Evolutionary conservation across 768 basidiomycete species (phyloP).

Genomic region (Daedaleopsis sinensis): DNA sequence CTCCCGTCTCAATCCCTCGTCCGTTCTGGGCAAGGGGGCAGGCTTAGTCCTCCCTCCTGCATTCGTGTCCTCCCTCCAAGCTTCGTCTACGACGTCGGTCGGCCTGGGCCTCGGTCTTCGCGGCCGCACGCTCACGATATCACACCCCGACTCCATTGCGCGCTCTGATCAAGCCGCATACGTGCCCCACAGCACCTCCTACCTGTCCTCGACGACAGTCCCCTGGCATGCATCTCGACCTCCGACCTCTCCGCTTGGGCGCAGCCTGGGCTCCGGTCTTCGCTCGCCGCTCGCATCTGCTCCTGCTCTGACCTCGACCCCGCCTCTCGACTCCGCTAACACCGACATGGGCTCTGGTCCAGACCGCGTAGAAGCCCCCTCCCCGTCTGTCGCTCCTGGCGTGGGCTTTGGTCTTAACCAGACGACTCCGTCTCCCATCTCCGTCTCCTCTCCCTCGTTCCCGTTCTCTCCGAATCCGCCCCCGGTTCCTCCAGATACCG

Average conservation of each 20-base stretch:
- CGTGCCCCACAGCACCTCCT: background rate
- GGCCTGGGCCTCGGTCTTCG: too few species aligned
- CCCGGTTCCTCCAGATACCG: too few species aligned
- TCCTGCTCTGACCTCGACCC: too few species aligned
- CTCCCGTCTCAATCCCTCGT: background rate
- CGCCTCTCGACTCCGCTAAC: too few species aligned
- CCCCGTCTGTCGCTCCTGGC: slow-evolving; percentile 11
- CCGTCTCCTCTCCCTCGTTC: too few species aligned
- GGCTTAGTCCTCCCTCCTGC: background rate
- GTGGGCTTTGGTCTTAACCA: slow-evolving; percentile 26
- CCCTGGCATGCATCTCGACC: slow-evolving; percentile 2
- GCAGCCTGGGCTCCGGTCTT: slow-evolving; percentile 4
- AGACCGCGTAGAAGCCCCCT: too few species aligned
- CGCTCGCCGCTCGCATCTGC: background rate
- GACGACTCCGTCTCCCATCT: background rate
- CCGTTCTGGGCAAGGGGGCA: background rate
- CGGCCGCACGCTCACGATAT: too few species aligned
- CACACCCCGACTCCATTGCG: background rate
- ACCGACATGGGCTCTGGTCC: too few species aligned
- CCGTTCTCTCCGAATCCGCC: too few species aligned
- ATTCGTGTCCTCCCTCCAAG: background rate
- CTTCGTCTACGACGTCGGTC: too few species aligned
- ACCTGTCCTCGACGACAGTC: background rate
- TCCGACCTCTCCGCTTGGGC: slow-evolving; percentile 1
- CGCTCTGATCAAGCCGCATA: slow-evolving; percentile 4